Base-by-base conservation (phyloP, 2,329 filamentous ascomycete species). In the Fusarium hostae region DNA sequence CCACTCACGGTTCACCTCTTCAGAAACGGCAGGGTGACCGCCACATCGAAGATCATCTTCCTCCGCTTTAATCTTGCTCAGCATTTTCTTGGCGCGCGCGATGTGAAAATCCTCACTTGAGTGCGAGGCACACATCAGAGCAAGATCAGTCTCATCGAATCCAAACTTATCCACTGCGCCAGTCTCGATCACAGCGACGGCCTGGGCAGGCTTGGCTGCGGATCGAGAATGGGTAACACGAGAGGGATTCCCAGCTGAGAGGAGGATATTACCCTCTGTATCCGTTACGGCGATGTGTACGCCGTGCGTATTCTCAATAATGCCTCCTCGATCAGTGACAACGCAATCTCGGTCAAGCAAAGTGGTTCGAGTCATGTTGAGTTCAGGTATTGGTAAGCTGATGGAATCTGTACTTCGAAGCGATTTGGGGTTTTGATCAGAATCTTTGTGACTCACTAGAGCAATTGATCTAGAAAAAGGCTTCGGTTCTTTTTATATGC, bases 111-210 rank as follows among this genome's bases (percentile, higher is more conserved):
- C 78, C 68, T 86, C 84, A 57, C 81, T 81, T 66, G 71, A 86
- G 64, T 86, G 84, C 0, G 84, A 86, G 5, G 84, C 83, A 62
- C 84, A 85, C 78, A 84, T 82, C 3, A 86, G 73, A 1, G 83
- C 85, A 3, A 86, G 66, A 37, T 86, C 84, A 6, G 75, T 79
- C 4, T 82, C 78, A 22, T 82, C 76, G 28, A 85, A 81, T 2
- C 72, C 72, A 55, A 77, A 82, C 12, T 74, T 62, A 4, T 84
- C 79, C 26, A 82, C 73, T 2, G 74, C 80, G 0, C 82, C 82
- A 0, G 82, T 84, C 59, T 85, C 82, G 1, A 84, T 65, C 8
- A 86, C 78, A 8, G 83, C 82, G 9, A 86, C 77, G 1, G 84
- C 81, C 70, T 86, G 84, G 0, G 79, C 79, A 1, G 83, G 83